phyloP scores from a whole-genome alignment of 805 yeast species.

The Zygosaccharomyces kombuchaensis region DNA sequence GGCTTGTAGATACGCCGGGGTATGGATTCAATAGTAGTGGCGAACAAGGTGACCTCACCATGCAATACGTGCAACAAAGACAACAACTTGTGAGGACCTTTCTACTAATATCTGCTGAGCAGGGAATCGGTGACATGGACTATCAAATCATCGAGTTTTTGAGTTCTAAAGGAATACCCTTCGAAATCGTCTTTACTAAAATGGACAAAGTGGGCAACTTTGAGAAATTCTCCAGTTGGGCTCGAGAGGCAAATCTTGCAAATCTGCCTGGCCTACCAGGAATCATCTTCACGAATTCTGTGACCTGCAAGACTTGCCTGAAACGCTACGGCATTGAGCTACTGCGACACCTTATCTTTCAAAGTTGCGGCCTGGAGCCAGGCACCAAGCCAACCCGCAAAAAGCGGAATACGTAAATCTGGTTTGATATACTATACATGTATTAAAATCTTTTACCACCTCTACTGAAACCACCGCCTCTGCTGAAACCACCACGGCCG shows the following conservation, averaged over 20 bases:
- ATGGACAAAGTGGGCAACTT: conserved; percentile 53
- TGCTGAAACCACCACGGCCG: conserved; percentile 39
- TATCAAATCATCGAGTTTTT: conserved; percentile 47
- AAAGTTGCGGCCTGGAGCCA: conserved; percentile 44
- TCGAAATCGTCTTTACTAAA: conserved; percentile 74
- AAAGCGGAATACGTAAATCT: conserved; percentile 7
- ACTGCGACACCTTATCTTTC: conserved; percentile 47
- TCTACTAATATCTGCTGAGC: conserved; percentile 55
- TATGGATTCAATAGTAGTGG: conserved; percentile 69
- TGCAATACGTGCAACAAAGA: conserved; percentile 57
- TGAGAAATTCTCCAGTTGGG: conserved; percentile 37
- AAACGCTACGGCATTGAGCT: conserved; percentile 52
- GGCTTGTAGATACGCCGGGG: conserved; percentile 85
- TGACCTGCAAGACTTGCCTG: conserved; percentile 31
- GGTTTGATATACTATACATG: conserved; percentile 11
- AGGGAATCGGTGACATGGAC: conserved; percentile 60
- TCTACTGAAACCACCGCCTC: conserved; percentile 41
- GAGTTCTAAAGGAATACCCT: conserved; percentile 53
- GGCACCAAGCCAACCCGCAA: conserved; percentile 17
- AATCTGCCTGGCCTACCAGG: conserved; percentile 41
- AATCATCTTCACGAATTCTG: conserved; percentile 50
- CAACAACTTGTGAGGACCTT: conserved; percentile 53
- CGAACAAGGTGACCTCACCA: conserved; percentile 65
- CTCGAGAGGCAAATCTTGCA: conserved; percentile 40
- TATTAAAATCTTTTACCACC: conserved; percentile 12